Conservation (phyloP, 1,284 basidiomycete species). For the Ceratobasidium sp. region DNA sequence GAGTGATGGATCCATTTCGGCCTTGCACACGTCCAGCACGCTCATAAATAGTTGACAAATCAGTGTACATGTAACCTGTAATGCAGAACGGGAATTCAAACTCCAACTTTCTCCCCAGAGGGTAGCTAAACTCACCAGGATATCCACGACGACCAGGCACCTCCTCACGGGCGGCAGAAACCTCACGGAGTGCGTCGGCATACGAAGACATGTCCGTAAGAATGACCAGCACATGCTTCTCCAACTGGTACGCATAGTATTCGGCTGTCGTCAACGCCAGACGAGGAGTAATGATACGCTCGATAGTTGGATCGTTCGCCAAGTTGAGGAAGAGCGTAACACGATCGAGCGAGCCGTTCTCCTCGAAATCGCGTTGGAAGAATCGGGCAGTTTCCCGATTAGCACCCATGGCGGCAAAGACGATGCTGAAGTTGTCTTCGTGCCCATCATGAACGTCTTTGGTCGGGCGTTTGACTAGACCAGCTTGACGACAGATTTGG, state of each 20-base stretch:
- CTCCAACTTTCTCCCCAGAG: neutral
- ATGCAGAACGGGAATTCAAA: neutral
- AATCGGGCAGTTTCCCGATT: conserved; percentile 99
- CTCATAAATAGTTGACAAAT: conserved; percentile 98
- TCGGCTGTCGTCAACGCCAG: conserved; percentile 98
- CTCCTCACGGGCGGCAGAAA: conserved; percentile 98
- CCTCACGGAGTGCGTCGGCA: conserved; percentile 97
- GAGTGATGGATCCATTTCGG: conserved; percentile 98
- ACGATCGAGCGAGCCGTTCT: conserved; percentile 97
- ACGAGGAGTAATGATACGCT: conserved; percentile 99
- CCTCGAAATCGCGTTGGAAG: conserved; percentile 99
- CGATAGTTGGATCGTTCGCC: conserved; percentile 99
- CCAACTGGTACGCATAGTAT: conserved; percentile 99
- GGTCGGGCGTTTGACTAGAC: conserved; percentile 92
- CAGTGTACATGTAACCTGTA: conserved; percentile 94
- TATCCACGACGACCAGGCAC: conserved; percentile 99
- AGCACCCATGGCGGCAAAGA: conserved; percentile 99
- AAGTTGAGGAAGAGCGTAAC: conserved; percentile 99
- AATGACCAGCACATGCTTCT: conserved; percentile 99
- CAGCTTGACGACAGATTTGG: conserved; percentile 99
- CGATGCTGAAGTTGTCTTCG: conserved; percentile 99
- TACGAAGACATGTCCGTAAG: conserved; percentile 99
- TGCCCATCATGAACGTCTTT: conserved; percentile 99
- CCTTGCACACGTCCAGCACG: conserved; percentile 98
- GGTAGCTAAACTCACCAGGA: conserved; percentile 63